Evolutionary conservation across 2,329 filamentous ascomycete species (phyloP).

Genomic region (Ascomycota sp.): DNA sequence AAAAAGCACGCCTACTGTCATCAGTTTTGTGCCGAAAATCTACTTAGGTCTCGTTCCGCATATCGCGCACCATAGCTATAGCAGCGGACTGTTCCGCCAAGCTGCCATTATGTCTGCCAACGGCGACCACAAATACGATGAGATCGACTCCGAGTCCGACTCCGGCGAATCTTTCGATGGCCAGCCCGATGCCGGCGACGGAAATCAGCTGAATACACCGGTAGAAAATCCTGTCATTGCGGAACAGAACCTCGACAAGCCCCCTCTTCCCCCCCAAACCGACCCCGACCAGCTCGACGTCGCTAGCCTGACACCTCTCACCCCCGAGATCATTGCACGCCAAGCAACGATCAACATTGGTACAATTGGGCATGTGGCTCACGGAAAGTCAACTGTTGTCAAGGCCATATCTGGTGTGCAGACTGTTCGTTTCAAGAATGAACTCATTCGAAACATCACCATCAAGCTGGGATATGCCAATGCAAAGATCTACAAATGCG

Average conservation of each 20-base stretch:
- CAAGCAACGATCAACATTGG: constrained; percentile 99
- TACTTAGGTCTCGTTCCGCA: too few species aligned
- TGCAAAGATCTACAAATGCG: constrained; percentile 98
- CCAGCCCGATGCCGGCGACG: constrained; percentile 35
- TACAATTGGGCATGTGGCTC: constrained; percentile 94
- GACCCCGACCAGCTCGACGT: constrained; percentile 80
- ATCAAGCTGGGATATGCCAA: constrained; percentile 99
- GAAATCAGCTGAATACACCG: constrained; percentile 56
- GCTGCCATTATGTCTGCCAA: constrained; percentile 27
- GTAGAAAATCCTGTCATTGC: constrained; percentile 35
- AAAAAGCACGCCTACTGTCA: constrained; percentile 4
- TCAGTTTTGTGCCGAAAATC: too few species aligned
- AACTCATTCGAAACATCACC: constrained; percentile 96
- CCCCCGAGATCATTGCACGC: constrained; percentile 89
- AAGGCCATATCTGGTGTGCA: constrained; percentile 98
- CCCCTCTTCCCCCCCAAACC: constrained; percentile 62
- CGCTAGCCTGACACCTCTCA: constrained; percentile 59
- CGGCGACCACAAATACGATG: constrained; percentile 45
- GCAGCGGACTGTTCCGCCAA: neutral
- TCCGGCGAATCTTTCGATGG: constrained; percentile 43
- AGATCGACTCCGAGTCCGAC: constrained; percentile 53
- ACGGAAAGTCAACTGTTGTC: constrained; percentile 96
- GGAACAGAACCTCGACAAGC: constrained; percentile 32
- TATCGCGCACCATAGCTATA: too few species aligned
- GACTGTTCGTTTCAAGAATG: constrained; percentile 99